Evolutionary conservation across 176 grass and related monocot genomes (phyloP).

Genomic region (Elymus sibiricus): DNA sequence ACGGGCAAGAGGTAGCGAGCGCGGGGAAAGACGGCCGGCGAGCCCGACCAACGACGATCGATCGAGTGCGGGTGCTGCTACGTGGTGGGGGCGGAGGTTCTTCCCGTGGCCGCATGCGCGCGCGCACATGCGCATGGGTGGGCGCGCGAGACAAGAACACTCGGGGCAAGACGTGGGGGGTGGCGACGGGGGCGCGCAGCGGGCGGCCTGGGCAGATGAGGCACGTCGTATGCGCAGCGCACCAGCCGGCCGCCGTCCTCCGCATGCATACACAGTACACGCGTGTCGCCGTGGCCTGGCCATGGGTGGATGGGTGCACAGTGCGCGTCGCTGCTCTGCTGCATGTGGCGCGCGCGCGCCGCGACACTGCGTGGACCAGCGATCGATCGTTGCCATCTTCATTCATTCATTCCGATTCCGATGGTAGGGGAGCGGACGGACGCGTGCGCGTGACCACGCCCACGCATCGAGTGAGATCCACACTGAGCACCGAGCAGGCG

Average conservation of each 20-base stretch:
- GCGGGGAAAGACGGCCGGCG: background rate
- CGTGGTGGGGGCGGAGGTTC: background rate
- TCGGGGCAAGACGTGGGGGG: background rate
- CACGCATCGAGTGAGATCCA: background rate
- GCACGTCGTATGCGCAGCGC: background rate
- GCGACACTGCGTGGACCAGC: background rate
- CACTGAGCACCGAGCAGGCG: background rate
- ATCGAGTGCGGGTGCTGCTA: background rate
- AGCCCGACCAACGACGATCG: background rate
- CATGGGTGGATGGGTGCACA: too few species aligned
- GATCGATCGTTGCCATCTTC: background rate
- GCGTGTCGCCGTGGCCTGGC: too few species aligned
- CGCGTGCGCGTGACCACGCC: background rate
- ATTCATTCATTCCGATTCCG: background rate
- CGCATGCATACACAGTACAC: too few species aligned
- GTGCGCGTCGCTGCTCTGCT: too few species aligned
- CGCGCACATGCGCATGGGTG: background rate
- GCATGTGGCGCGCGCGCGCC: too few species aligned
- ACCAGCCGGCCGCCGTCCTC: background rate
- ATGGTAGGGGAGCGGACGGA: background rate
- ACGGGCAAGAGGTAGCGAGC: background rate
- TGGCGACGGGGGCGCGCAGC: background rate
- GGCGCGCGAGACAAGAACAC: background rate
- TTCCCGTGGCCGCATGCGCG: background rate
- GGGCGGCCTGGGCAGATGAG: background rate